A percentile compares a stretch with the other conserved stretches of the same genome.
These are phyloP conservation scores for Citrus cavaleriei DNA, from an alignment of 345 rosid species.

Conservation along the genomic window DNA sequence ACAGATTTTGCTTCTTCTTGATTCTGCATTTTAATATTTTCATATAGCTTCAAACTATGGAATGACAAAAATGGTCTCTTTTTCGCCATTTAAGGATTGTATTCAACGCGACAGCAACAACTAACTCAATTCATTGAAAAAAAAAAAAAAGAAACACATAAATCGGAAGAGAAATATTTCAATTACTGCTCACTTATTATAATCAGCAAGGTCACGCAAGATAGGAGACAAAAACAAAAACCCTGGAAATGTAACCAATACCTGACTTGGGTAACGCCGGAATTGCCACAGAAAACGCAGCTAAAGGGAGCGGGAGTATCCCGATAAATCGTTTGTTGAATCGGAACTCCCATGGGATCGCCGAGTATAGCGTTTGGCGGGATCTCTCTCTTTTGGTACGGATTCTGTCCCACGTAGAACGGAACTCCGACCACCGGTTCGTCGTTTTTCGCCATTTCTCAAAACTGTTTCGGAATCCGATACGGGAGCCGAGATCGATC, in stretches of 20 bases:
- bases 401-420: conserved; percentile 55
- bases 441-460: conserved; percentile 45
- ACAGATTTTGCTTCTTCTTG: background rate
- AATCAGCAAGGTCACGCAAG: background rate
- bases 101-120: too few relatives aligned
- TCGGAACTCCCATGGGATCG: conserved; percentile 73
- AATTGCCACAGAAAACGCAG: conserved; percentile 65
- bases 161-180: too few relatives aligned
- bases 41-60: background rate
- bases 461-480: background rate
- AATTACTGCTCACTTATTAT: too few relatives aligned
- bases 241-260: conserved; percentile 4
- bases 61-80: background rate
- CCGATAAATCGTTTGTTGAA: conserved; percentile 80
- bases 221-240: too few relatives aligned
- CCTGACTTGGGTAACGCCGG: conserved; percentile 82
- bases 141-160: too few relatives aligned
- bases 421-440: conserved; percentile 73
- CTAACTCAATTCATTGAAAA: background rate
- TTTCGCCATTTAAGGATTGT: background rate
- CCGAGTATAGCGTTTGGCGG: conserved; percentile 75
- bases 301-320: conserved; percentile 96
- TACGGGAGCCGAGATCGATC: background rate
- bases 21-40: background rate
- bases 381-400: conserved; percentile 63